Evolutionary conservation across 805 yeast genomes (phyloP).

Genomic region (Monosporozyma yasuniensis): DNA sequence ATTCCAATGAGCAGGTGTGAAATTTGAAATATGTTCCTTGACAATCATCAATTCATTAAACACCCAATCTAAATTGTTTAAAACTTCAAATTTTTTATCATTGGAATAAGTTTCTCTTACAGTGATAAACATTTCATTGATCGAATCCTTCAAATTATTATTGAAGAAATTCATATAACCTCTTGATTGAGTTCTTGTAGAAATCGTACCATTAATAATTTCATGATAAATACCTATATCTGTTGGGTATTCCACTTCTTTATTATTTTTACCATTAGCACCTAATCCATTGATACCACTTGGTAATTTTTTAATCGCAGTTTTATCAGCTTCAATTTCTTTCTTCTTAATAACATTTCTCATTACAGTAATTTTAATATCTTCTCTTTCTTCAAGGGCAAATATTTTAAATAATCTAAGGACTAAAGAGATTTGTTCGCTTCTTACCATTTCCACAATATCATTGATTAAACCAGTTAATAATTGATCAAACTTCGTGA

Average conservation of each 20-base stretch:
- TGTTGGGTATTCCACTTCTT: slow-evolving; percentile 20
- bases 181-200: slow-evolving; percentile 41
- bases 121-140: slow-evolving; percentile 58
- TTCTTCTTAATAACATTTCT: slow-evolving; percentile 27
- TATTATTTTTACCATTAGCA: neutral
- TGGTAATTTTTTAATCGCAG: slow-evolving; percentile 24
- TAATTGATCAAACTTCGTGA: slow-evolving; percentile 54
- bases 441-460: slow-evolving; percentile 63
- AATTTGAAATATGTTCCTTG: slow-evolving; percentile 44
- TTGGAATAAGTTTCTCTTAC: slow-evolving; percentile 43
- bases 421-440: slow-evolving; percentile 57
- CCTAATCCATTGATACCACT: slow-evolving; percentile 1
- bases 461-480: slow-evolving; percentile 57
- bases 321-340: slow-evolving; percentile 23
- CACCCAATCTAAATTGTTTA: slow-evolving; percentile 72
- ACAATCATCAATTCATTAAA: slow-evolving; percentile 70
- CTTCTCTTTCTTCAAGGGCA: slow-evolving; percentile 75
- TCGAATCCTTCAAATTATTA: slow-evolving; percentile 47
- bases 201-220: slow-evolving; percentile 34
- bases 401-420: slow-evolving; percentile 67
- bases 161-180: slow-evolving; percentile 56
- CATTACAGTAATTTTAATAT: slow-evolving; percentile 41
- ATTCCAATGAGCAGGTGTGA: slow-evolving; percentile 71
- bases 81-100: slow-evolving; percentile 43
- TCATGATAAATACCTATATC: slow-evolving; percentile 30